Percentiles rank a stretch among this genome's conserved stretches.
These are phyloP conservation scores for Ophiostoma fasciatum DNA, from an alignment of 2,329 filamentous ascomycete species.

Conservation along the genomic window DNA sequence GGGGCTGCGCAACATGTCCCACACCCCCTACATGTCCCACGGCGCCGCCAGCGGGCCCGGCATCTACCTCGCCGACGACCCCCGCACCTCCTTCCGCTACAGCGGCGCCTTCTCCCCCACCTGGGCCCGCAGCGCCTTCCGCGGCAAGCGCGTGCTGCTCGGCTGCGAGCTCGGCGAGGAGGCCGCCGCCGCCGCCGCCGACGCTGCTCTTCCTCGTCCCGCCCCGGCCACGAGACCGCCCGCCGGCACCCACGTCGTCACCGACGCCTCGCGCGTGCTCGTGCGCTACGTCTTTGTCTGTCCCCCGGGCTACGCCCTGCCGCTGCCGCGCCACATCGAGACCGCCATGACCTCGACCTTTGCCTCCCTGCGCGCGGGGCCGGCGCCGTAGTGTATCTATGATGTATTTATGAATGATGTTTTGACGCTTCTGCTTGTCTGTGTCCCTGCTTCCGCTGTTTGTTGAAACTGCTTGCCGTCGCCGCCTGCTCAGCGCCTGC, in stretches of 20 bases:
- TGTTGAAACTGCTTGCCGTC: too few relatives aligned
- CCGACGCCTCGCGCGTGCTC: constrained; percentile 10
- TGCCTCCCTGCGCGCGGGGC: constrained; percentile 7
- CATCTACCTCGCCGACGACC: constrained; percentile 12
- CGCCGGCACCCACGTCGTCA: constrained; percentile 7
- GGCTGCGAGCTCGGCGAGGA: constrained; percentile 13
- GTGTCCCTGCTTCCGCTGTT: too few relatives aligned
- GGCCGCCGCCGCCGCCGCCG: constrained; percentile 3
- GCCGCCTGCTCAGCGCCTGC: too few relatives aligned
- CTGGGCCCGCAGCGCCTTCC: constrained; percentile 10
- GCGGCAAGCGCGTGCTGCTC: constrained; percentile 9
- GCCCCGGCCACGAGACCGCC: not conserved
- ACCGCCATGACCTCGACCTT: constrained; percentile 11
- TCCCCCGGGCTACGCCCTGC: constrained; percentile 9
- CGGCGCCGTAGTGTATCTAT: too few relatives aligned
- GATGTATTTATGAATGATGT: too few relatives aligned
- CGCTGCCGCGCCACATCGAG: constrained; percentile 11
- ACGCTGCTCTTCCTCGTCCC: too few relatives aligned
- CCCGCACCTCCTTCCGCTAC: constrained; percentile 7
- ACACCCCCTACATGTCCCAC: constrained; percentile 9
- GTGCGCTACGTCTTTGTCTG: constrained; percentile 15
- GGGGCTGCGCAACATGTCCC: constrained; percentile 11
- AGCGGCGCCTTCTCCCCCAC: constrained; percentile 3
- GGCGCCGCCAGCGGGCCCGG: constrained; percentile 8
- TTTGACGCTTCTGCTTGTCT: too few relatives aligned